Evolutionary conservation across 768 basidiomycete genomes (phyloP).

Genomic region (Scleroderma bovista): DNA sequence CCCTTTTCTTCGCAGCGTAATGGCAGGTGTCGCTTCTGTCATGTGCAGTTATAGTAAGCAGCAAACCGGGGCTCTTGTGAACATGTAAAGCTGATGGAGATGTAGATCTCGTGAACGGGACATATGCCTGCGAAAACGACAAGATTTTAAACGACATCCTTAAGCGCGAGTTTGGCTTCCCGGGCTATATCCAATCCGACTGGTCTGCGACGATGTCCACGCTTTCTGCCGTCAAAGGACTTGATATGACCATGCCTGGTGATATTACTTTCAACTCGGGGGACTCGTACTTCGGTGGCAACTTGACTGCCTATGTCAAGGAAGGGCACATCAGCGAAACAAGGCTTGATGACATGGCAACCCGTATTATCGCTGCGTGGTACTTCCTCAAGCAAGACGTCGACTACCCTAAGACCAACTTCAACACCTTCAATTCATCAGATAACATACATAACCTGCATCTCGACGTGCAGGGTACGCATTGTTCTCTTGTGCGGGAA

Average conservation of each 20-base stretch:
- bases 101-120: constrained; percentile 60
- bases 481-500: constrained; percentile 60
- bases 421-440: constrained; percentile 56
- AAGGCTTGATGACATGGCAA: constrained; percentile 78
- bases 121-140: constrained; percentile 73
- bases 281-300: constrained; percentile 58
- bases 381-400: constrained; percentile 56
- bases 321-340: constrained; percentile 65
- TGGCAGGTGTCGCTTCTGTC: constrained; percentile 58
- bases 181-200: constrained; percentile 74
- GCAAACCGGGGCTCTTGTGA: neutral
- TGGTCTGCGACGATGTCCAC: constrained; percentile 66
- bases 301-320: constrained; percentile 60
- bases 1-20: constrained; percentile 54
- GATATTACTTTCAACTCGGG: constrained; percentile 47
- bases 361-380: constrained; percentile 69
- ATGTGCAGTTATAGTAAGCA: constrained; percentile 60
- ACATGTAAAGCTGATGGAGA: neutral
- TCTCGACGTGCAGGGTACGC: constrained; percentile 56
- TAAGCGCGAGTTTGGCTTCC: constrained; percentile 72
- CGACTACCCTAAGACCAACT: constrained; percentile 62
- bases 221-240: constrained; percentile 50
- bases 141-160: constrained; percentile 68
- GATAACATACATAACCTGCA: constrained; percentile 52
- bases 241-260: constrained; percentile 76